Base-by-base conservation (phyloP, 495 filamentous ascomycete species). In the Gamarada debralockiae region DNA sequence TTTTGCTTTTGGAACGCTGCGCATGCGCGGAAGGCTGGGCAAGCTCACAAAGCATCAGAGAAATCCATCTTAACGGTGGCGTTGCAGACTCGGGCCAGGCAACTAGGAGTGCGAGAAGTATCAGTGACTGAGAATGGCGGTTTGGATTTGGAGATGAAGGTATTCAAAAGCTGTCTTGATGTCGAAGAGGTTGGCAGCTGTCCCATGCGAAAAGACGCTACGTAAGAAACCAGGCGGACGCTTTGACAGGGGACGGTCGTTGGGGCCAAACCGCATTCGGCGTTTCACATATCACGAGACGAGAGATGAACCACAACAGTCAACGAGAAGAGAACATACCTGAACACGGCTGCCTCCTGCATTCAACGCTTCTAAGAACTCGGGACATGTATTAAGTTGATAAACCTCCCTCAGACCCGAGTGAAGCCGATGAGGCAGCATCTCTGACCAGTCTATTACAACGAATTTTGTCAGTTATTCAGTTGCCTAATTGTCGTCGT, bases 11-110 rank as follows among this genome's bases (percentile, higher is more conserved):
- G 6, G 5, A 6, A 40, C 5, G 37, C 23, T 23, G 23, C 21
- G 41, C 6, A 36, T 20, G 40, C 5, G 23, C 47, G 13, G 20
- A 37, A 55, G 23, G 22, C 6, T 1, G n/a, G 34, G 33, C 27
- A 31, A 36, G 71, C 71, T 53, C 62, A 74, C 71, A 74, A 74
- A 43, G 65, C 67, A 62, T 74, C 69, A 36, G 70, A 74, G 58
- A 70, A 69, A 45, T 74, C 71, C 71, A 74, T 74, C 2, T 36
- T 27, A 24, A 50, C 1, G 15, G 4, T 25, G 9, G 18, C 21
- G n/a, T 14, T 22, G 2, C 12, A 20, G 17, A 25, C 23, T 22
- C 15, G 21, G 18, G 2, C 9, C 1, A 44, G 41, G 41, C 2
- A 9, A 23, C 3, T 13, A 15, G 6, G 23, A 25, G 10, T 12